phyloP scores from a whole-genome alignment of 1,139 yeast species.

The Lodderomyces pseudojiufengensis region DNA sequence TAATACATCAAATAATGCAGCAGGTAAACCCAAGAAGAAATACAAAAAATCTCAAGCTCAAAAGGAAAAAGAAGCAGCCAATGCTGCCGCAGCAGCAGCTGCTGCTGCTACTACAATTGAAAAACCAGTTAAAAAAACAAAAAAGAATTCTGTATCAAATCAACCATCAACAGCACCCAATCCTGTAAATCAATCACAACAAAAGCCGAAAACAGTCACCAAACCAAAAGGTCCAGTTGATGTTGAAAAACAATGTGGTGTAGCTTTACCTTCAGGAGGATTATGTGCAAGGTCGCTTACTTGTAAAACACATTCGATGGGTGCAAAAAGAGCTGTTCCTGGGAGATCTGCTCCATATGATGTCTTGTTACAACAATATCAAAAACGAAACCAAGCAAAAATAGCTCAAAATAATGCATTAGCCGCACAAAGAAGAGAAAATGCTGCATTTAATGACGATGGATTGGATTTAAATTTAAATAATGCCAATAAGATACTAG shows the following conservation, averaged over 20 bases:
- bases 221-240: slow-evolving; percentile 80
- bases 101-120: slow-evolving; percentile 28
- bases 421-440: slow-evolving; percentile 49
- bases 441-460: slow-evolving; percentile 38
- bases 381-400: slow-evolving; percentile 87
- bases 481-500: slow-evolving; percentile 29
- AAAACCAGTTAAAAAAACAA: slow-evolving; percentile 28
- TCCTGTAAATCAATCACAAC: slow-evolving; percentile 18
- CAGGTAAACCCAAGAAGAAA: slow-evolving; percentile 39
- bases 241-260: slow-evolving; percentile 96
- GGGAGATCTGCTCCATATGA: slow-evolving; percentile 95
- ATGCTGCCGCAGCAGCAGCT: slow-evolving; percentile 45
- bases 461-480: slow-evolving; percentile 17
- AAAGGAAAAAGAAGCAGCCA: slow-evolving; percentile 47
- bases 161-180: slow-evolving; percentile 34
- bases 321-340: slow-evolving; percentile 90
- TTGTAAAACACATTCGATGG: slow-evolving; percentile 98
- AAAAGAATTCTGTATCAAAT: slow-evolving; percentile 10
- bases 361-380: slow-evolving; percentile 80
- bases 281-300: slow-evolving; percentile 93
- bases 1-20: slow-evolving; percentile 2
- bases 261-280: slow-evolving; percentile 86
- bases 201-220: slow-evolving; percentile 46
- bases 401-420: slow-evolving; percentile 78
- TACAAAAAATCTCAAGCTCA: slow-evolving; percentile 44